These are phyloP conservation scores for Colletotrichum tropicale DNA, from an alignment of 2,329 filamentous ascomycete species.

Conservation along the genomic window DNA sequence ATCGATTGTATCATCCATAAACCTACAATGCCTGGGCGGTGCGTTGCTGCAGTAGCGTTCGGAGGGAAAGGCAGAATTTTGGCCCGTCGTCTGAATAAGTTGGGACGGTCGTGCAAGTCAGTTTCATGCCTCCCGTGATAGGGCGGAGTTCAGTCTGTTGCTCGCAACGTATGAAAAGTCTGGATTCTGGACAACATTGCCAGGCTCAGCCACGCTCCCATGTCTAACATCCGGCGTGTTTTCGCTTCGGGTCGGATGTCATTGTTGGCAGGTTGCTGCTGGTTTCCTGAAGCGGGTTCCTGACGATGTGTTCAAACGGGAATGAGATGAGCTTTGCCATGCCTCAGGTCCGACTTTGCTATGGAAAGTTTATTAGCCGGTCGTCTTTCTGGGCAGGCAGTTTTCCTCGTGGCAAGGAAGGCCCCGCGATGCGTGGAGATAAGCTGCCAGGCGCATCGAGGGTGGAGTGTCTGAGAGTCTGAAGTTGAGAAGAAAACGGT, in stretches of 20 bases:
- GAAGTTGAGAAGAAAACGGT: neutral
- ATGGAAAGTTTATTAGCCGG: neutral
- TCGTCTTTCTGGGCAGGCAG: neutral
- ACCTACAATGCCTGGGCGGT: conserved; percentile 8
- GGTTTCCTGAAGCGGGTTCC: neutral
- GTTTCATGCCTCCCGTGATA: conserved; percentile 5
- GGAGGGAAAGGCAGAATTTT: neutral
- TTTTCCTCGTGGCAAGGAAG: neutral
- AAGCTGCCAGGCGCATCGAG: neutral
- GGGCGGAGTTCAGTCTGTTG: conserved; percentile 3
- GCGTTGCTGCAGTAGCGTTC: neutral
- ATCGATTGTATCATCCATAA: conserved; percentile 18
- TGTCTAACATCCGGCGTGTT: neutral
- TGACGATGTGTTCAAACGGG: neutral
- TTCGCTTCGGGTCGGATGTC: neutral
- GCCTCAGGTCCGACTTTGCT: neutral
- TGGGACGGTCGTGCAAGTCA: conserved; percentile 9
- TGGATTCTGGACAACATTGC: neutral
- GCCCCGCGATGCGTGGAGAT: neutral
- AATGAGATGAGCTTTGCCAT: conserved; percentile 11
- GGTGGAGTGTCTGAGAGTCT: neutral
- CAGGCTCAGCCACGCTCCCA: neutral
- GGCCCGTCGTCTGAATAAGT: conserved; percentile 9
- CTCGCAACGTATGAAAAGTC: neutral
- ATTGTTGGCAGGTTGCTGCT: neutral